These are phyloP conservation scores for Termitomyces sp. DNA, from an alignment of 768 basidiomycete genomes.

Conservation along the genomic window DNA sequence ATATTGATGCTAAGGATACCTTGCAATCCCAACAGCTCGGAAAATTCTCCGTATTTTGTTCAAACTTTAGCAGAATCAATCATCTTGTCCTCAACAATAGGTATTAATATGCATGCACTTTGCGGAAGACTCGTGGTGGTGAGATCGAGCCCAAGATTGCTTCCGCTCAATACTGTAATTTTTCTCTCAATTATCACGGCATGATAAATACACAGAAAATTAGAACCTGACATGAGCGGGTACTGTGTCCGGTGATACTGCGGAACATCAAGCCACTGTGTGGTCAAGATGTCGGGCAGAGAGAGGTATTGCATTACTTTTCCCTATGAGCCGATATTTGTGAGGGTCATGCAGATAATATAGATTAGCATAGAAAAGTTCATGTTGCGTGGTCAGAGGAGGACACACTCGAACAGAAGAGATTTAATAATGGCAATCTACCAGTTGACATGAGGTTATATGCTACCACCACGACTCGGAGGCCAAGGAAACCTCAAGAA, in stretches of 20 bases:
- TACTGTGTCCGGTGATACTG: constrained; percentile 26
- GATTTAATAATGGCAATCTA: not conserved
- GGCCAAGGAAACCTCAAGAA: not conserved
- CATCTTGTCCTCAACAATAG: constrained; percentile 30
- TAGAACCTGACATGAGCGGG: constrained; percentile 26
- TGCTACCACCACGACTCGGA: not conserved
- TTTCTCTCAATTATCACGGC: not conserved
- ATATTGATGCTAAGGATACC: constrained; percentile 6
- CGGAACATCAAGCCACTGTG: constrained; percentile 33
- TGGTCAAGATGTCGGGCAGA: constrained; percentile 23
- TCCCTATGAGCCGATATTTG: constrained; percentile 25
- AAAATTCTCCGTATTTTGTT: constrained; percentile 12
- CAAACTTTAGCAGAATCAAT: constrained; percentile 2
- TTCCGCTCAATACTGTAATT: constrained; percentile 28
- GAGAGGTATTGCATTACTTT: constrained; percentile 16
- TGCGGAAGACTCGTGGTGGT: constrained; percentile 23
- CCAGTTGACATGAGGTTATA: not conserved
- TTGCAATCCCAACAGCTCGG: constrained; percentile 33
- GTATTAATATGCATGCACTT: constrained; percentile 32
- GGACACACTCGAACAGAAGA: not conserved
- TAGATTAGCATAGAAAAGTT: not conserved
- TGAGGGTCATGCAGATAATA: not conserved
- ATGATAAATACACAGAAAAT: not conserved
- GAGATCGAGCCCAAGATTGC: constrained; percentile 28
- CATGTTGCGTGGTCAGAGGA: not conserved